These are phyloP conservation scores for Platismatia glauca DNA, from an alignment of 495 filamentous ascomycete genomes.

Conservation along the genomic window DNA sequence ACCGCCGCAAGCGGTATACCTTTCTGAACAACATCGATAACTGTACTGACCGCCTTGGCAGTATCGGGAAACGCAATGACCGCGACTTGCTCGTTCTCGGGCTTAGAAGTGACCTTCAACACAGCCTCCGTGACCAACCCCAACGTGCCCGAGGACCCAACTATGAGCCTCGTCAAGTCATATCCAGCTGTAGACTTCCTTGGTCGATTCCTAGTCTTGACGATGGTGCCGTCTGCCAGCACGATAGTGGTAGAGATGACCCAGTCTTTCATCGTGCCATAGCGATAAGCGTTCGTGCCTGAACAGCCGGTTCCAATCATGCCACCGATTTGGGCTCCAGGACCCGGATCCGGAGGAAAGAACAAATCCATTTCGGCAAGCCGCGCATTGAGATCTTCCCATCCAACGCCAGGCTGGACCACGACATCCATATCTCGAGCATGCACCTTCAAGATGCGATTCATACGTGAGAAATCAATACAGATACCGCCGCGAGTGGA, in stretches of 20 bases:
- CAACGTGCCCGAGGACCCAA: constrained; percentile 57
- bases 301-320: constrained; percentile 59
- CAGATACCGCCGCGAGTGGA: constrained; percentile 54
- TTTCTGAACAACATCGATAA: constrained; percentile 49
- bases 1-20: constrained; percentile 56
- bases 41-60: constrained; percentile 49
- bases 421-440: constrained; percentile 53
- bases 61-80: constrained; percentile 53
- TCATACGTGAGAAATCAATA: constrained; percentile 57
- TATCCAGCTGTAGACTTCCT: constrained; percentile 60
- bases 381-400: constrained; percentile 53
- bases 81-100: constrained; percentile 52
- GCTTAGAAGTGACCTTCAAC: constrained; percentile 54
- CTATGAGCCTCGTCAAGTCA: constrained; percentile 54
- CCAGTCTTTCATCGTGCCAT: constrained; percentile 64
- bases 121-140: constrained; percentile 58
- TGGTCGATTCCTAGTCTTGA: constrained; percentile 57
- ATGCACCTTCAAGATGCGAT: constrained; percentile 48
- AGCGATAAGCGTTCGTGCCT: constrained; percentile 59
- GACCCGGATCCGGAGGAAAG: constrained; percentile 60
- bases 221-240: constrained; percentile 55
- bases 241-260: constrained; percentile 56
- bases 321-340: constrained; percentile 59
- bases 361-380: constrained; percentile 49
- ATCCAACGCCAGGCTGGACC: constrained; percentile 58